Conservation (phyloP, 257 asterid genomes). For the Gardenia jasminoides region DNA sequence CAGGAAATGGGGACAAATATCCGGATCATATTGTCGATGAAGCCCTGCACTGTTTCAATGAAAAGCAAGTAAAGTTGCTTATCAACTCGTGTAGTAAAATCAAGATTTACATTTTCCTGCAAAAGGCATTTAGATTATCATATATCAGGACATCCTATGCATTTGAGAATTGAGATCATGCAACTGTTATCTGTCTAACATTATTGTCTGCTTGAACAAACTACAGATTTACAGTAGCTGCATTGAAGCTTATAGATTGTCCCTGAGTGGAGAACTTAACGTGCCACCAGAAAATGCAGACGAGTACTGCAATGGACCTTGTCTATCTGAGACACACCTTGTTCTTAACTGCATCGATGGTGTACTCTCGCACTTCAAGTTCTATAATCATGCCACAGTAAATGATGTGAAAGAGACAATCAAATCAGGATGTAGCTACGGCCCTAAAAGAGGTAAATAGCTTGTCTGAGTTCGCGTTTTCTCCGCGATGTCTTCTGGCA, state of each 20-base stretch:
- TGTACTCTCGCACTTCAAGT: constrained; percentile 39
- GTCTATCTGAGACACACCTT: constrained; percentile 59
- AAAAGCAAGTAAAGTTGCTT: constrained; percentile 44
- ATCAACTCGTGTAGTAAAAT: not conserved
- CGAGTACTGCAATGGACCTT: constrained; percentile 70
- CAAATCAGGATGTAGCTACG: constrained; percentile 64
- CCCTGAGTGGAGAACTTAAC: constrained; percentile 56
- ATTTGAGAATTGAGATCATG: not conserved
- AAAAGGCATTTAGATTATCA: not conserved
- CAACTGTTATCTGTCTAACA: not conserved
- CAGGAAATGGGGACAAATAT: constrained; percentile 17
- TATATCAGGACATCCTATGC: not conserved
- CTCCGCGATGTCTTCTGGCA: not conserved
- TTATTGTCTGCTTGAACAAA: not conserved
- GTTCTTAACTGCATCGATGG: constrained; percentile 56
- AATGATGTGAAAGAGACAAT: constrained; percentile 48
- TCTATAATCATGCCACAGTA: constrained; percentile 58
- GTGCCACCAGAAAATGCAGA: constrained; percentile 57
- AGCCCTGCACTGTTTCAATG: constrained; percentile 64
- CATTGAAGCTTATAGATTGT: constrained; percentile 57
- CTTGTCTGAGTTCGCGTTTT: not conserved
- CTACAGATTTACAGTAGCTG: constrained; percentile 67
- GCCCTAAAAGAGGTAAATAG: constrained; percentile 62
- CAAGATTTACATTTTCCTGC: not conserved
- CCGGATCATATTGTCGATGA: constrained; percentile 43